Base-by-base conservation (phyloP, 768 basidiomycete species). In the Tulasnella sp. region DNA sequence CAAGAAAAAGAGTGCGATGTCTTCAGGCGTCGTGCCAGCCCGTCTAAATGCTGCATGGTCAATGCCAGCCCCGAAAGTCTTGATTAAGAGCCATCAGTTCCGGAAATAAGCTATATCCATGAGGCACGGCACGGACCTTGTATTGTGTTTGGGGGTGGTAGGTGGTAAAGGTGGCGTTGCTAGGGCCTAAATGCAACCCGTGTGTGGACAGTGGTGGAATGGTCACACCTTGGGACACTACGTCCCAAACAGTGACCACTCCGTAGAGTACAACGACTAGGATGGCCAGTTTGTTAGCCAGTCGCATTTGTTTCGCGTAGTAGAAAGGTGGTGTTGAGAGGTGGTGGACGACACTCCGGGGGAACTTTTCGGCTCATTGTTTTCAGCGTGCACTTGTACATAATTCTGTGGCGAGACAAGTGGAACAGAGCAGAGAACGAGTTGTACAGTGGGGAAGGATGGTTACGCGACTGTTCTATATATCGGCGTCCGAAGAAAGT, bases 161-260 rank as follows among this genome's bases (percentile, higher is more conserved):
- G 8, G 23, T 35, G 14, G 35, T 21, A 27, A 55, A 23, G 4
- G 23, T 21, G n/a, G 42, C 4, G 8, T 32, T 39, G 27, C 37
- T 21, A 25, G 52, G 27, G 29, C 19, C 34, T 4, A 40, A 14
- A 32, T n/a, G 52, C 3, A 39, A 21, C 14, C 52, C 37, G 52
- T 55, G 52, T 14, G 52, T 55, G 14, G 41, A 12, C 19, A 40
- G 34, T 19, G 39, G 39, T 35, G 52, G 42, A 12, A 39, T 55
- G 15, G 19, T 39, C 12, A 23, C 37, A 35, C 34, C 39, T 23
- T 35, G 52, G 19, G 52, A n/a, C n/a, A n/a, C n/a, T n/a, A n/a
- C n/a, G n/a, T n/a, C n/a, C n/a, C n/a, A n/a, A n/a, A n/a, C 52
- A 25, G 35, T 49, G 7, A 59, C 61, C 6, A 39, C 49, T 2